Percentiles rank a stretch among this genome's conserved stretches.
Conservation (phyloP, 257 asterid species). For the Galeopsis tetrahit region DNA sequence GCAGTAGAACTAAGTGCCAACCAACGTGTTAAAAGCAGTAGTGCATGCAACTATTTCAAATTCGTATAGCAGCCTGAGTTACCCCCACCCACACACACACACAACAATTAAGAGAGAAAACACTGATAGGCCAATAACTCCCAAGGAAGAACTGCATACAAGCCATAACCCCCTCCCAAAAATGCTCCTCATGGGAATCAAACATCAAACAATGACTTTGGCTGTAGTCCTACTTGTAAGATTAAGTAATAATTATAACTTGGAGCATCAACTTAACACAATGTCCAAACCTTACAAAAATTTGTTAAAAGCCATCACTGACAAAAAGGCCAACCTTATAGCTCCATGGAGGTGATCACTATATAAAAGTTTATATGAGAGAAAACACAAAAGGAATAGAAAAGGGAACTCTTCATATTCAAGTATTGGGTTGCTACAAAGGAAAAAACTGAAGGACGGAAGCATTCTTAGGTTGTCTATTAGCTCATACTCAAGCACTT, state of each 20-base stretch:
- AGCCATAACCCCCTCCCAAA: neutral
- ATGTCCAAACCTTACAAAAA: neutral
- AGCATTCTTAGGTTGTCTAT: neutral
- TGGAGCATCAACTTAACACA: neutral
- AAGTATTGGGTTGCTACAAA: neutral
- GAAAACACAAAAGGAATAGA: neutral
- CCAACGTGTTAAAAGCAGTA: neutral
- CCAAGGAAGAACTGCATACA: neutral
- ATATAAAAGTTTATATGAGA: neutral
- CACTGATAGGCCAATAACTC: conserved; percentile 14
- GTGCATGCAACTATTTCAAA: conserved; percentile 5
- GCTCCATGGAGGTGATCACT: neutral
- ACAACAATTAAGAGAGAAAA: neutral
- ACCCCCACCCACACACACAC: neutral
- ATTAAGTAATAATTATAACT: neutral
- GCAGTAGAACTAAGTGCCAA: conserved; percentile 16
- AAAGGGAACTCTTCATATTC: neutral
- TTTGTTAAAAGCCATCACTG: neutral
- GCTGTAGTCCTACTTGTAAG: neutral
- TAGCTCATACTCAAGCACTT: neutral
- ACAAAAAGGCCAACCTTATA: neutral
- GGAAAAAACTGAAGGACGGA: neutral
- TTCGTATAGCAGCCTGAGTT: neutral
- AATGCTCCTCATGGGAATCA: neutral
- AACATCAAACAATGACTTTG: conserved; percentile 6